Percentiles rank a stretch among this genome's conserved stretches.
phyloP scores from a whole-genome alignment of 306 rosid genomes.

The Astragalus membranaceus region DNA sequence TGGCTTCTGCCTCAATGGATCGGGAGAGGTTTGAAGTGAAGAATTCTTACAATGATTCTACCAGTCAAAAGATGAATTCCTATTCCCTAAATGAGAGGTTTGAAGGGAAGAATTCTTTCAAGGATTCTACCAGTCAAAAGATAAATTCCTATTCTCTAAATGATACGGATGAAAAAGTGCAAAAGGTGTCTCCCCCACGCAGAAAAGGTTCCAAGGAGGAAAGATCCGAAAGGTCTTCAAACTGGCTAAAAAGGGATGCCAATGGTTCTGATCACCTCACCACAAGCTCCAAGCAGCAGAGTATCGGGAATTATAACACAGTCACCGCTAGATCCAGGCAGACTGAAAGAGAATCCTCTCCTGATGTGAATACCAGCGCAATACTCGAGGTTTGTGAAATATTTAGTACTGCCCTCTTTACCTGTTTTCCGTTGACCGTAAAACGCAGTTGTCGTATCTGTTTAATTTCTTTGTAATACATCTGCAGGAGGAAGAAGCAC shows the following conservation, averaged over 20 bases:
- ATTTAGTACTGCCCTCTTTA: background rate
- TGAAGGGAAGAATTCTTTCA: too few species aligned
- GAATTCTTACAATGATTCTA: conserved; percentile 42
- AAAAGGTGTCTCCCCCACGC: conserved; percentile 81
- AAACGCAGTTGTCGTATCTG: conserved; percentile 10
- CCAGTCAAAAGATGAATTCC: conserved; percentile 42
- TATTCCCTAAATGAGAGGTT: background rate
- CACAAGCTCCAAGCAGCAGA: conserved; percentile 55
- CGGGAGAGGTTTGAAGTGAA: conserved; percentile 59
- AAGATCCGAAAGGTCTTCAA: conserved; percentile 58
- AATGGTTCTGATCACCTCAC: conserved; percentile 47
- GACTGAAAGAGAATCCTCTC: conserved; percentile 44
- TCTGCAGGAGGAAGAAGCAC: conserved; percentile 89
- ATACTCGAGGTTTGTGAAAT: conserved; percentile 73
- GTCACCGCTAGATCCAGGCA: conserved; percentile 43
- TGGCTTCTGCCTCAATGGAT: conserved; percentile 42
- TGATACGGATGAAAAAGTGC: conserved; percentile 65
- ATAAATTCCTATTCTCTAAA: conserved; percentile 46
- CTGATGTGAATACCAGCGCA: conserved; percentile 72
- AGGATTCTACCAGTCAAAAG: conserved; percentile 46
- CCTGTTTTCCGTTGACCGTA: background rate
- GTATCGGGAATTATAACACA: conserved; percentile 37
- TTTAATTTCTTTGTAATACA: conserved; percentile 19
- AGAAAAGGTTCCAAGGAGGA: conserved; percentile 72
- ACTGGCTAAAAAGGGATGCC: conserved; percentile 51